Base-by-base conservation (phyloP, 345 rosid genomes). In the Erucastrum elatum region DNA sequence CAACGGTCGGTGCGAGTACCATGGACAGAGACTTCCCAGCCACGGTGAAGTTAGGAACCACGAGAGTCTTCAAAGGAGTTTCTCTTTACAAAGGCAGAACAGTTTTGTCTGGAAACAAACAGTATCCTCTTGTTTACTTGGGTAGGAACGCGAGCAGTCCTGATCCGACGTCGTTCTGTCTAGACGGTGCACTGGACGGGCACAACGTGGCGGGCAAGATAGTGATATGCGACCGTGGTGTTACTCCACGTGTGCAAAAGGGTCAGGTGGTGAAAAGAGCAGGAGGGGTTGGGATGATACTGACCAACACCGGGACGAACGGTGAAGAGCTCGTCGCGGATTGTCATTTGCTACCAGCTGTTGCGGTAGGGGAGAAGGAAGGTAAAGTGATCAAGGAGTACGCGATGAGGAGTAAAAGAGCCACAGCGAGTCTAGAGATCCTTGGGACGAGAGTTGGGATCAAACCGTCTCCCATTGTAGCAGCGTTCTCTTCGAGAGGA, bases 321-420 rank as follows among this genome's bases (percentile, higher is more conserved):
- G 98, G 98, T 11, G 97, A 92, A 79, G 97, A 94, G 82, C 88
- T 94, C 4, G 96, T 94, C 27, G 98, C 97, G 10, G 97, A 94
- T 30, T 79, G 91, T 75, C 98, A 94, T 84, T 82, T 94, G 7
- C 82, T 94, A 41, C 98, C 98, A 3, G 87, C 96, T 2, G 90
- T 89, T 56, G 90, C 96, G 0, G 89, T 94, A 5, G 98, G 98
- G 53, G 96, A 87, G 76, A 88, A 4, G 37, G 98, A 86, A 87
- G 98, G 94, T 58, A 88, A 81, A 74, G 27, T 83, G 51, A 87
- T 92, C 68, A 92, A 90, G 72, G 86, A 72, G 16, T 94, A 94
- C 6, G 88, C 87, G 2, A 78, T 74, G 66, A 80, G 85, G 8
- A 79, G 80, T 46, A 78, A 33, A 16, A 78, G 76, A 66, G 84